Base-by-base conservation (phyloP, 2,329 filamentous ascomycete species). In the Eurotiales sp. region DNA sequence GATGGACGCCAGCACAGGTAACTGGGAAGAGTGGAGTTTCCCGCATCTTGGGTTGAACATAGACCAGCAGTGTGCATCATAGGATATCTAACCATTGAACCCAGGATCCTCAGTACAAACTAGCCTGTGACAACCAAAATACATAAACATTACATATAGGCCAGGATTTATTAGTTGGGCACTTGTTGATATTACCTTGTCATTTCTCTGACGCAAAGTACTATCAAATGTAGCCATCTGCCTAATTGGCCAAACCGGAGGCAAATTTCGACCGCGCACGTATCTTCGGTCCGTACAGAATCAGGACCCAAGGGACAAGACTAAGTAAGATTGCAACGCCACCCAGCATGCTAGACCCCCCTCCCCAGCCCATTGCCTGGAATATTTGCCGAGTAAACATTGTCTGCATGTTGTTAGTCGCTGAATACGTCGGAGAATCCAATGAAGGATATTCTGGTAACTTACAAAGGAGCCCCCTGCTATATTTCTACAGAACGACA, bases 321-420 rank as follows among this genome's bases (percentile, higher is more conserved):
- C 41, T 43, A 43, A 43, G 41, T 4, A 43, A 3, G 41, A 29
- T 43, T 43, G 41, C 41, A 43, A 43, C 37, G 5, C 37, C 37
- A 7, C 37, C 37, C 19, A 41, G 14, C 37, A 43, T 30, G 23
- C 41, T 43, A 4, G 41, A 29, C 8, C 22, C 25, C 3, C 41
- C 25, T 43, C 41, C 41, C 23, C 22, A 43, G 41, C 41, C 41
- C 41, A 43, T 7, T 6, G 19, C 41, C n/a, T 43, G 23, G 8
- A 43, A 43, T 3, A 43, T 29, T 8, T 43, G 41, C 6, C n/a
- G 41, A 3, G 41, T 43, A 25, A 43, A 43, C 23, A 43, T 29
- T 7, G 23, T 29, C 41, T 43, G 30, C 29, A 2, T 8, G 19
- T 19, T 15, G 11, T 43, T 10, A 43, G n/a, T 19, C n/a, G 1